Conservation (phyloP, 2,329 filamentous ascomycete genomes). For the Exserohilum rostratum region DNA sequence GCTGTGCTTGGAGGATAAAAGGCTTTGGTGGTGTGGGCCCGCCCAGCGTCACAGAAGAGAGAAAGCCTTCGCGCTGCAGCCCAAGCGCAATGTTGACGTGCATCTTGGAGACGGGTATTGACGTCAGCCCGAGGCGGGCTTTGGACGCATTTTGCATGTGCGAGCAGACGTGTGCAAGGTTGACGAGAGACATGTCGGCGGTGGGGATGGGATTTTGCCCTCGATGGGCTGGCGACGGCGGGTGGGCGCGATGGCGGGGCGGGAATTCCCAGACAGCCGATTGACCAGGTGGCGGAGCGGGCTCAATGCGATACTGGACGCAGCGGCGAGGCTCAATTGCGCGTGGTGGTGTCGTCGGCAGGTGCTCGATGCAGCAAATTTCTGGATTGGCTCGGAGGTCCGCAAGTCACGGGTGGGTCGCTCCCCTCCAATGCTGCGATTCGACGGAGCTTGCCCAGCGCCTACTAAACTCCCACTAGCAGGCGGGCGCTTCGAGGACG, state of each 20-base stretch:
- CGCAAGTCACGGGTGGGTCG: slow-evolving; percentile 31
- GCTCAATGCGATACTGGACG: slow-evolving; percentile 9
- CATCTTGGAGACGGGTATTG: slow-evolving; percentile 78
- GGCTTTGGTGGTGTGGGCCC: slow-evolving; percentile 61
- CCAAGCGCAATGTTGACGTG: slow-evolving; percentile 77
- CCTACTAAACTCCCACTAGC: slow-evolving; percentile 23
- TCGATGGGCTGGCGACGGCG: slow-evolving; percentile 32
- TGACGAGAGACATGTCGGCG: slow-evolving; percentile 70
- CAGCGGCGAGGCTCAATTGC: slow-evolving; percentile 30
- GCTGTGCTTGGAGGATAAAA: slow-evolving; percentile 41
- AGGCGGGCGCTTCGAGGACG: slow-evolving; percentile 42
- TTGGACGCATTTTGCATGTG: slow-evolving; percentile 89
- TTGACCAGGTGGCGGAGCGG: not conserved
- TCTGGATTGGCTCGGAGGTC: slow-evolving; percentile 37
- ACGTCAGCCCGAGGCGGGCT: slow-evolving; percentile 83
- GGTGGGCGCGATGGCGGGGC: slow-evolving; percentile 14
- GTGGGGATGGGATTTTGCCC: slow-evolving; percentile 28
- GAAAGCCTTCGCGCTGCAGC: slow-evolving; percentile 81
- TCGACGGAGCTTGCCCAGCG: slow-evolving; percentile 23
- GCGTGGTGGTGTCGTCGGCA: slow-evolving; percentile 25
- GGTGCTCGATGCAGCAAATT: slow-evolving; percentile 34
- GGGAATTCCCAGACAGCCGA: not conserved
- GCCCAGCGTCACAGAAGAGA: slow-evolving; percentile 78
- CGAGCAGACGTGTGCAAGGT: slow-evolving; percentile 81
- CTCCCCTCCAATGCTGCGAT: slow-evolving; percentile 17